Conservation (phyloP, 192 early-diverging fungal genomes). For the Dissophora ornata region DNA sequence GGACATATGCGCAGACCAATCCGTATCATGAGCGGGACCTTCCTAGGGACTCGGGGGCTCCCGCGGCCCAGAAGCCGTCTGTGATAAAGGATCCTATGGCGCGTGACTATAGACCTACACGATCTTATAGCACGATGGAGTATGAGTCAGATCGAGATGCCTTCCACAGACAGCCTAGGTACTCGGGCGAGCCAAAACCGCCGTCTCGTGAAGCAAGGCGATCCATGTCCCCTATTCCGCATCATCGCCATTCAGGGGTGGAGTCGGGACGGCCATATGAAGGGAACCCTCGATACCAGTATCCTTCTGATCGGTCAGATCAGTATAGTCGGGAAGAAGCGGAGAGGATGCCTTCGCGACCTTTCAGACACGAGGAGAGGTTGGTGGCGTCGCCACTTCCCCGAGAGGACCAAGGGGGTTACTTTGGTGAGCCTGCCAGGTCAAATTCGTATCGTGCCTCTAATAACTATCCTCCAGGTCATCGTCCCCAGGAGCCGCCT, state of each 20-base stretch:
- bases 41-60: background rate
- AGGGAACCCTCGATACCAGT: constrained; percentile 6
- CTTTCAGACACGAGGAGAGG: constrained; percentile 19
- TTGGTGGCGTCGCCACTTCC: constrained; percentile 15
- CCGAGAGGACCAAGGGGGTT: constrained; percentile 24
- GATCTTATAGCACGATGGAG: constrained; percentile 28
- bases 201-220: constrained; percentile 12
- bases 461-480: background rate
- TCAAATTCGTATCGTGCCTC: constrained; percentile 8
- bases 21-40: constrained; percentile 19
- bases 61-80: background rate
- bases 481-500: constrained; percentile 1
- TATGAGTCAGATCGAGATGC: constrained; percentile 13
- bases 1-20: background rate
- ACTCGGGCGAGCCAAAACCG: constrained; percentile 13
- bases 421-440: constrained; percentile 26
- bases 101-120: constrained; percentile 20
- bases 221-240: constrained; percentile 19
- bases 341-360: background rate
- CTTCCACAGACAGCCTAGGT: constrained; percentile 9
- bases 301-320: constrained; percentile 7
- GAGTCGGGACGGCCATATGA: constrained; percentile 16
- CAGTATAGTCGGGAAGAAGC: constrained; percentile 14
- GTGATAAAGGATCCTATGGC: constrained; percentile 8
- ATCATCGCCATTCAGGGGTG: background rate